phyloP scores from a whole-genome alignment of 169 alveolate genomes.

The Eimeria acervulina region DNA sequence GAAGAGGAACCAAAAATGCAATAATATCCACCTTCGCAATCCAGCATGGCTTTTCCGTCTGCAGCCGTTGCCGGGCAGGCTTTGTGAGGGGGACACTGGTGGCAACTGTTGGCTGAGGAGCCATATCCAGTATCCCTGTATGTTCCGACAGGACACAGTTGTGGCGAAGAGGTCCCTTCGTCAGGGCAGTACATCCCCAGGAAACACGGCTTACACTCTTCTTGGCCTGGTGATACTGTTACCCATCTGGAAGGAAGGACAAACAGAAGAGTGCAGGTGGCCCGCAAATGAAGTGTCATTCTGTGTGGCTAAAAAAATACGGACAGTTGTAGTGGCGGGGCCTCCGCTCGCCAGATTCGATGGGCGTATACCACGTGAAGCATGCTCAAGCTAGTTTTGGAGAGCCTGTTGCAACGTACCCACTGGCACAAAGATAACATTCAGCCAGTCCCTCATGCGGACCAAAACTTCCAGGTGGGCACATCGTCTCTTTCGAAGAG shows the following conservation, averaged over 20 bases:
- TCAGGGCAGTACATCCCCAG: slow-evolving; percentile 64
- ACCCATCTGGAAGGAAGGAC: not conserved
- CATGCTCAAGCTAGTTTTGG: not conserved
- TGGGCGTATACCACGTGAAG: not conserved
- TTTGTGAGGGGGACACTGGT: slow-evolving; percentile 43
- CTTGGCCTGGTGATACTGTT: not conserved
- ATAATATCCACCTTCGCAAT: slow-evolving; percentile 67
- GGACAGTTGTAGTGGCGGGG: not conserved
- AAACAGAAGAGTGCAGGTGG: not conserved
- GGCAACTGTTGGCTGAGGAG: slow-evolving; percentile 50
- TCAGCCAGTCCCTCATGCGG: slow-evolving; percentile 69
- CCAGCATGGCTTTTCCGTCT: not conserved
- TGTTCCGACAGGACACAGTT: slow-evolving; percentile 19
- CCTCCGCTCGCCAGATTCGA: not conserved
- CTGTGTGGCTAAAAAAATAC: not conserved
- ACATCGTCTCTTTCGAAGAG: not conserved
- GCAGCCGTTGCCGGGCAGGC: not conserved
- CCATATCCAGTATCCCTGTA: slow-evolving; percentile 42
- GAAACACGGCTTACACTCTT: slow-evolving; percentile 4
- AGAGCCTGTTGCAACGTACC: not conserved
- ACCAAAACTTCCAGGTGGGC: slow-evolving; percentile 77
- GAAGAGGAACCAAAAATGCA: slow-evolving; percentile 34
- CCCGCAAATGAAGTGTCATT: not conserved
- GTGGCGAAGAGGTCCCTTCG: slow-evolving; percentile 38
- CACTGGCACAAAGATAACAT: slow-evolving; percentile 75